A percentile compares a stretch with the other conserved stretches of the same genome.
phyloP scores from a whole-genome alignment of 306 rosid genomes.

The Hippophae rhamnoides region DNA sequence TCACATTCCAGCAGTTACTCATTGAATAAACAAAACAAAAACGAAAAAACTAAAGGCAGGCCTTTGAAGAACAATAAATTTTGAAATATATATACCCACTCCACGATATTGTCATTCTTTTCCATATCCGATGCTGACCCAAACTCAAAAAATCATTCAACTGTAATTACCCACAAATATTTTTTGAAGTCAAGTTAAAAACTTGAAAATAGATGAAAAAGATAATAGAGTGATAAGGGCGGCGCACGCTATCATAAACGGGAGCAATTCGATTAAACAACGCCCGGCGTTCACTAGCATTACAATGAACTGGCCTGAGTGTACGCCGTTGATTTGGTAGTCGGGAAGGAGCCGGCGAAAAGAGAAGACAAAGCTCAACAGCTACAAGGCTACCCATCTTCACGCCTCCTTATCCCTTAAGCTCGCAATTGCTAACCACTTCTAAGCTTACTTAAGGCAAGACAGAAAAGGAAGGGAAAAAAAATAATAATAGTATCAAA shows the following conservation, averaged over 20 bases:
- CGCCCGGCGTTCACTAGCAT: conserved; percentile 40
- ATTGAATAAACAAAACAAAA: neutral
- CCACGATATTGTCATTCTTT: conserved; percentile 89
- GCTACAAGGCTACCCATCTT: neutral
- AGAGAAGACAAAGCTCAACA: conserved; percentile 10
- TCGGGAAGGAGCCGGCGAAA: conserved; percentile 11
- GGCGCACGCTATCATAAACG: conserved; percentile 59
- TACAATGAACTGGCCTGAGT: conserved; percentile 28
- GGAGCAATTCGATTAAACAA: conserved; percentile 83
- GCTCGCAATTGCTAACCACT: too few relatives aligned
- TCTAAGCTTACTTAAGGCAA: too few relatives aligned
- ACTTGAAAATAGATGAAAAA: neutral
- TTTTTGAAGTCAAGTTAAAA: neutral
- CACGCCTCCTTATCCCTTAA: neutral
- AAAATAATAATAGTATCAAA: too few relatives aligned
- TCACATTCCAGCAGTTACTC: neutral
- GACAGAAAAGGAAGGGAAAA: too few relatives aligned
- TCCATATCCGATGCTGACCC: conserved; percentile 90
- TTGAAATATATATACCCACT: conserved; percentile 40
- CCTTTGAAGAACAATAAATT: neutral
- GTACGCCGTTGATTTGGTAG: conserved; percentile 24
- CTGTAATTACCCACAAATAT: conserved; percentile 17
- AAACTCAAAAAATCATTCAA: conserved; percentile 69
- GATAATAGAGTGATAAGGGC: neutral
- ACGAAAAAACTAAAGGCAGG: neutral